These are phyloP conservation scores for Adansonia rubrostipa DNA, from an alignment of 441 rosid genomes.

Conservation along the genomic window DNA sequence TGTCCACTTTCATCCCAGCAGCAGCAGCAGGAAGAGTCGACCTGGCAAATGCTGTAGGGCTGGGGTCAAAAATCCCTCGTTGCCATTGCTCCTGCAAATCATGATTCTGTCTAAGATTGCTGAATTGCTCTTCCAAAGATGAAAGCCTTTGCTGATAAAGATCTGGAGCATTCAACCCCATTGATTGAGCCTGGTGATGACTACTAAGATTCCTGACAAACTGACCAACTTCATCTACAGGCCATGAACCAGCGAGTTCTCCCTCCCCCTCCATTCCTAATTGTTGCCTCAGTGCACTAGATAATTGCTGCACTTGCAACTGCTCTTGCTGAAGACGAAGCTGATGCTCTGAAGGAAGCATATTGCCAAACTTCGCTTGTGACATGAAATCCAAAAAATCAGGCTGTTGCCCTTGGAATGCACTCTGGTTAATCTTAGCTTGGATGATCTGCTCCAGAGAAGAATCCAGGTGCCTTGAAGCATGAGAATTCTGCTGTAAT, in stretches of 20 bases:
- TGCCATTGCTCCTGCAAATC: slow-evolving; percentile 42
- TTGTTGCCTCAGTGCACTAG: slow-evolving; percentile 42
- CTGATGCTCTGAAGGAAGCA: slow-evolving; percentile 38
- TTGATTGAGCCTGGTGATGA: slow-evolving; percentile 38
- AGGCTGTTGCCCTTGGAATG: slow-evolving; percentile 29
- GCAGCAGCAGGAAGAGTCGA: slow-evolving; percentile 20
- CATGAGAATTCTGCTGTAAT: slow-evolving; percentile 34
- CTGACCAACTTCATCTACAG: slow-evolving; percentile 42
- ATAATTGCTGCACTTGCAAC: slow-evolving; percentile 44
- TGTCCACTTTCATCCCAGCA: slow-evolving; percentile 42
- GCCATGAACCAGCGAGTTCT: slow-evolving; percentile 35
- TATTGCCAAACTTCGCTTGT: slow-evolving; percentile 15
- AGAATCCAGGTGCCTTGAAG: slow-evolving; percentile 33
- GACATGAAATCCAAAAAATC: slow-evolving; percentile 36
- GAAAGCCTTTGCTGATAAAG: slow-evolving; percentile 40
- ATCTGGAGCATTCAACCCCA: slow-evolving; percentile 42
- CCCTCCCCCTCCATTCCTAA: slow-evolving; percentile 42
- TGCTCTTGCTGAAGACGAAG: slow-evolving; percentile 45
- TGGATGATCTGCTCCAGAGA: slow-evolving; percentile 39
- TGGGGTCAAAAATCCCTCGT: slow-evolving; percentile 31
- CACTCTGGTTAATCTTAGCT: slow-evolving; percentile 33
- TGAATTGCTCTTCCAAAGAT: slow-evolving; percentile 37
- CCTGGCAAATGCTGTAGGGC: slow-evolving; percentile 15
- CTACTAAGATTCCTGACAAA: slow-evolving; percentile 38
- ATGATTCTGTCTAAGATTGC: slow-evolving; percentile 37